These are phyloP conservation scores for Ajuga reptans DNA, from an alignment of 305 asterid genomes.

Conservation along the genomic window DNA sequence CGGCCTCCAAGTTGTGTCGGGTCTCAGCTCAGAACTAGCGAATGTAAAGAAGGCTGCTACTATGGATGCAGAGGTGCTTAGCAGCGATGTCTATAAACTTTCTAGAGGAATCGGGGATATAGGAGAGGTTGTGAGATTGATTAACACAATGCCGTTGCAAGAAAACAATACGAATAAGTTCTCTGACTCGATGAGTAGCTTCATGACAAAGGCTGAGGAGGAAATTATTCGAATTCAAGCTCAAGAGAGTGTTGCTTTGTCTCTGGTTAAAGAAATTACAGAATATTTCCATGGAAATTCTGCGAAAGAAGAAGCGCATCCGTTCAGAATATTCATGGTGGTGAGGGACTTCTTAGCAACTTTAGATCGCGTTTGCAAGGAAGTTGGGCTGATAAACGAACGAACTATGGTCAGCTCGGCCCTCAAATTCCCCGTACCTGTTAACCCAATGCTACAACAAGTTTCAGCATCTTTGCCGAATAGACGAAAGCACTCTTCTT, in stretches of 20 bases:
- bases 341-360: conserved; percentile 73
- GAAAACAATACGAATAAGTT: conserved; percentile 37
- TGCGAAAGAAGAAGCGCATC: conserved; percentile 93
- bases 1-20: conserved; percentile 84
- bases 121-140: conserved; percentile 49
- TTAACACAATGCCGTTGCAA: conserved; percentile 27
- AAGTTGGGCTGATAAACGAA: conserved; percentile 87
- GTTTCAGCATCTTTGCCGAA: conserved; percentile 32
- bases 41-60: conserved; percentile 91
- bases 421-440: conserved; percentile 82
- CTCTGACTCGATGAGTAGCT: conserved; percentile 55
- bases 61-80: conserved; percentile 90
- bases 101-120: conserved; percentile 60
- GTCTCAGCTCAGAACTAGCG: conserved; percentile 65
- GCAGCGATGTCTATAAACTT: conserved; percentile 63
- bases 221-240: conserved; percentile 87
- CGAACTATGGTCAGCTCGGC: conserved; percentile 61
- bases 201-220: conserved; percentile 67
- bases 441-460: conserved; percentile 63
- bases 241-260: conserved; percentile 79
- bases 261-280: conserved; percentile 89
- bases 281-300: conserved; percentile 97
- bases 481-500: conserved; percentile 32
- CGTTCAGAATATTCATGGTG: conserved; percentile 87
- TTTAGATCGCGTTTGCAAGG: conserved; percentile 88